Evolutionary conservation across 352 stramenopile genomes (phyloP).

Genomic region (Pythium graminicola): DNA sequence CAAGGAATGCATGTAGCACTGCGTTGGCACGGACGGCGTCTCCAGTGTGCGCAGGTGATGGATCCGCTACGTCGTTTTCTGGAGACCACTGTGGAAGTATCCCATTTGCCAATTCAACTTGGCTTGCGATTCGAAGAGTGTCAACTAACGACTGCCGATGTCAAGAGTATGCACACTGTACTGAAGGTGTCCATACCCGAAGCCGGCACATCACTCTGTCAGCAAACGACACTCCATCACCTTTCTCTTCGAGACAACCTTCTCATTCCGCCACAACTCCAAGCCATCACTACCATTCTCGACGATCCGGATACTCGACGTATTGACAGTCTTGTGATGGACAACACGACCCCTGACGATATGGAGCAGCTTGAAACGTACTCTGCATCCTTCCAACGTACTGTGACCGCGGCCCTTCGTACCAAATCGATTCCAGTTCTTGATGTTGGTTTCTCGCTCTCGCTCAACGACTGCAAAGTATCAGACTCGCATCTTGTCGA

Average conservation of each 20-base stretch:
- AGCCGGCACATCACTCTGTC: background rate
- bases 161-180: background rate
- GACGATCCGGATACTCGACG: background rate
- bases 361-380: background rate
- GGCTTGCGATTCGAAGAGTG: constrained; percentile 5
- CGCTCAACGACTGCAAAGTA: background rate
- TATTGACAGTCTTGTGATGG: background rate
- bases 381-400: background rate
- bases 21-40: background rate
- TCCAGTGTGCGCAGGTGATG: background rate
- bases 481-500: background rate
- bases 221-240: background rate
- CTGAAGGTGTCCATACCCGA: background rate
- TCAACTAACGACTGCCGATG: background rate
- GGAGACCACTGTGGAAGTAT: background rate
- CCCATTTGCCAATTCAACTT: background rate
- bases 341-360: background rate
- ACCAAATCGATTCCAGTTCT: background rate
- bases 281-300: background rate
- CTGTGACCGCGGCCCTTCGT: background rate
- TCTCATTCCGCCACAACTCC: background rate
- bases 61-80: background rate
- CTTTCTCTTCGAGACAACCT: constrained; percentile 1
- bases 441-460: background rate
- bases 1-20: constrained; percentile 1